Conservation (phyloP, 495 filamentous ascomycete species). For the Hyaloscypha hepaticicola region DNA sequence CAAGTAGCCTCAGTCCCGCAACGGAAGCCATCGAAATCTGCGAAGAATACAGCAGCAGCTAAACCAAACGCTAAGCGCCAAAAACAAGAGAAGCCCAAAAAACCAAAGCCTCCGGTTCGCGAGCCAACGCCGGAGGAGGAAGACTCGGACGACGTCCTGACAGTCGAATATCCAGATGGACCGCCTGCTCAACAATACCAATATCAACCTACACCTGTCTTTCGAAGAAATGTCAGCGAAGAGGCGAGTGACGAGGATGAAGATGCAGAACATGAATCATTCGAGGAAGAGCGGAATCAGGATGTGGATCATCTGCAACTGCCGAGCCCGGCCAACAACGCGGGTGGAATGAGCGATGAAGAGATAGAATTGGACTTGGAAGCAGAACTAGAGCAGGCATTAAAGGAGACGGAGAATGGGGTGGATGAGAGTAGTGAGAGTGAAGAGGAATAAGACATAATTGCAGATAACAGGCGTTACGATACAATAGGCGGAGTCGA, state of each 20-base stretch:
- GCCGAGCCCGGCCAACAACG: slow-evolving; percentile 31
- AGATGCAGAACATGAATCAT: slow-evolving; percentile 30
- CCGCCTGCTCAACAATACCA: slow-evolving; percentile 6
- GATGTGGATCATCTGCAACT: slow-evolving; percentile 32
- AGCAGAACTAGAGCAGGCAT: slow-evolving; percentile 30
- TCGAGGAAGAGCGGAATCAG: slow-evolving; percentile 30
- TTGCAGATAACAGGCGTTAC: not conserved
- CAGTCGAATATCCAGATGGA: slow-evolving; percentile 32
- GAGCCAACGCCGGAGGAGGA: slow-evolving; percentile 33
- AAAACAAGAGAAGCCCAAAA: slow-evolving; percentile 27
- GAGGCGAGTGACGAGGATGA: slow-evolving; percentile 29
- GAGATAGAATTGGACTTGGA: slow-evolving; percentile 33
- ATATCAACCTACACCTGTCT: slow-evolving; percentile 19
- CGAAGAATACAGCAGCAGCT: slow-evolving; percentile 18
- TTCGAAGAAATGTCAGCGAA: slow-evolving; percentile 24
- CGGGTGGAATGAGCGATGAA: slow-evolving; percentile 27
- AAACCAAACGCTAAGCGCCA: slow-evolving; percentile 21
- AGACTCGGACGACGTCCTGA: slow-evolving; percentile 33
- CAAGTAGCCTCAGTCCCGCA: slow-evolving; percentile 17
- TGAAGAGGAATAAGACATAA: slow-evolving; percentile 31
- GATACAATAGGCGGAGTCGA: not conserved
- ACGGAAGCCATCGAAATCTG: slow-evolving; percentile 21
- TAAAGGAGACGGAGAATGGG: slow-evolving; percentile 16
- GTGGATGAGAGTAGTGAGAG: slow-evolving; percentile 33
- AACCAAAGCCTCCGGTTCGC: slow-evolving; percentile 25